A percentile compares a stretch with the other conserved stretches of the same genome.
phyloP scores from a whole-genome alignment of 768 basidiomycete species.

The Auricularia heimuer region DNA sequence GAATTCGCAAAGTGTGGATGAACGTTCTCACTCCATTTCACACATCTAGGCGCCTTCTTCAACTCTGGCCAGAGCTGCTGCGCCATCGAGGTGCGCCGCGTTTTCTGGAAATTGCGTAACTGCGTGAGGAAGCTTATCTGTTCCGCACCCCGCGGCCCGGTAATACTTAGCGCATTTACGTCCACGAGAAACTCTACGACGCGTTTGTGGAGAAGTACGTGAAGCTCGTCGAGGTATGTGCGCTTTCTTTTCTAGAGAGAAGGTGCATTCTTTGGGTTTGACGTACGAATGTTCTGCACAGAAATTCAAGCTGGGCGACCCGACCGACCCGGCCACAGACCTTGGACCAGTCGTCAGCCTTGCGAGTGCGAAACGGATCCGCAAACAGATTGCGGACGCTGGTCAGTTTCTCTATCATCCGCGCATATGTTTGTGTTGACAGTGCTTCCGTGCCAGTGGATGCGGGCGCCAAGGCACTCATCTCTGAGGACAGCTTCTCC shows the following conservation, averaged over 20 bases:
- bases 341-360: conserved; percentile 91
- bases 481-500: conserved; percentile 58
- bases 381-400: conserved; percentile 80
- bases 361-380: conserved; percentile 74
- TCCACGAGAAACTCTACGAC: conserved; percentile 77
- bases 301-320: conserved; percentile 83
- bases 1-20: not conserved
- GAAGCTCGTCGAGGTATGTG: conserved; percentile 59
- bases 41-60: conserved; percentile 68
- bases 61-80: conserved; percentile 99
- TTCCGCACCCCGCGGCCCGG: no score
- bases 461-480: conserved; percentile 68
- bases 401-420: conserved; percentile 29
- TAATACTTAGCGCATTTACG: conserved; percentile 69
- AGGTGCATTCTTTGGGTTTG: no score
- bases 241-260: not conserved
- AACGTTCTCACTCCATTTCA: not conserved
- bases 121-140: not conserved
- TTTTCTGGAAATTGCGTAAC: no score
- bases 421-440: not conserved
- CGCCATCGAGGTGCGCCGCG: conserved; percentile 58
- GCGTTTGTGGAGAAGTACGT: conserved; percentile 66
- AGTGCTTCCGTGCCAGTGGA: conserved; percentile 33
- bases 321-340: conserved; percentile 59
- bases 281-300: conserved; percentile 18